These are phyloP conservation scores for Teunomyces tritomae DNA, from an alignment of 805 yeast genomes.

Conservation along the genomic window DNA sequence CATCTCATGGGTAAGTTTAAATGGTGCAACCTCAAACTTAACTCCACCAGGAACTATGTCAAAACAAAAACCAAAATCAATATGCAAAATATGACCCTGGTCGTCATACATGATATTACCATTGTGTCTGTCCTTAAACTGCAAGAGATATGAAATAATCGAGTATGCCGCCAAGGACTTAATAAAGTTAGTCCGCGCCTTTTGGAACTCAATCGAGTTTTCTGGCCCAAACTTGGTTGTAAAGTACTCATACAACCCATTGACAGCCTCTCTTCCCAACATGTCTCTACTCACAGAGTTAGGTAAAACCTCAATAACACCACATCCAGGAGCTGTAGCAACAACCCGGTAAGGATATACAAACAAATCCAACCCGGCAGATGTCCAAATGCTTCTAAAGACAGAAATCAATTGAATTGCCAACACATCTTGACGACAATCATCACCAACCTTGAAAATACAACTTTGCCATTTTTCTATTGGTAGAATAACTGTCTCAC, in stretches of 20 bases:
- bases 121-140: slow-evolving; percentile 96
- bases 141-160: slow-evolving; percentile 83
- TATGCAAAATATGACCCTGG: slow-evolving; percentile 91
- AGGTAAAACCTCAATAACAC: slow-evolving; percentile 96
- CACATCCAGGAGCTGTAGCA: slow-evolving; percentile 99
- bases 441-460: slow-evolving; percentile 98
- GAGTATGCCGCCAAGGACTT: slow-evolving; percentile 94
- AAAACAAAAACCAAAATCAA: slow-evolving; percentile 97
- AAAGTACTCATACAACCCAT: slow-evolving; percentile 91
- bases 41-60: slow-evolving; percentile 99
- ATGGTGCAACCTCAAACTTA: slow-evolving; percentile 96
- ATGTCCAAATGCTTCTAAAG: slow-evolving; percentile 86
- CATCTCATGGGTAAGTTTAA: slow-evolving; percentile 95
- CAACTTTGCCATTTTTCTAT: slow-evolving; percentile 88
- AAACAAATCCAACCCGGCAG: slow-evolving; percentile 83
- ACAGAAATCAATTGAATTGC: slow-evolving; percentile 90
- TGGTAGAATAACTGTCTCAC: slow-evolving; percentile 29
- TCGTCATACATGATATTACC: slow-evolving; percentile 97
- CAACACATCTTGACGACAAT: slow-evolving; percentile 94
- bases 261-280: slow-evolving; percentile 98
- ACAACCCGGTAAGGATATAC: slow-evolving; percentile 94
- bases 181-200: slow-evolving; percentile 88
- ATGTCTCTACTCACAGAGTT: slow-evolving; percentile 94
- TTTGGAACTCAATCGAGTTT: slow-evolving; percentile 81
- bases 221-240: slow-evolving; percentile 94